phyloP scores from a whole-genome alignment of 352 stramenopile genomes.

The Globisporangium apiculatum region DNA sequence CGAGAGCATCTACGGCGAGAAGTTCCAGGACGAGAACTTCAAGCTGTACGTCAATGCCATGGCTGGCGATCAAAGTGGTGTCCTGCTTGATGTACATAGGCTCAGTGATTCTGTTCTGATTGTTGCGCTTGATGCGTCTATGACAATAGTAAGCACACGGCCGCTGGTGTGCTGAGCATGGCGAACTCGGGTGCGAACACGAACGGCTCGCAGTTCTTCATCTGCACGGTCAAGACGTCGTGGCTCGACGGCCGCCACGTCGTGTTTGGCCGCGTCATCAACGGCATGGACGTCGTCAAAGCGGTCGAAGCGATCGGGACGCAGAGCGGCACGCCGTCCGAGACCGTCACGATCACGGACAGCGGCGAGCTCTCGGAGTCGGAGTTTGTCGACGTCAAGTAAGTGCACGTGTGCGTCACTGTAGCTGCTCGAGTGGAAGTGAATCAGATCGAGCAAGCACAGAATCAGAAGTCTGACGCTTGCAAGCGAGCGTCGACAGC shows the following conservation, averaged over 20 bases:
- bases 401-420: constrained; percentile 1
- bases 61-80: too few species aligned
- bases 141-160: constrained; percentile 49
- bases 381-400: constrained; percentile 43
- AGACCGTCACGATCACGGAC: constrained; percentile 90
- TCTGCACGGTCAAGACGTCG: constrained; percentile 90
- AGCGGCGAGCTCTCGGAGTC: constrained; percentile 86
- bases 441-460: too few species aligned
- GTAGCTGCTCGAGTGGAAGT: too few species aligned
- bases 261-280: constrained; percentile 93
- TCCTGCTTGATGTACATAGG: too few species aligned
- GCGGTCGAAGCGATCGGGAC: constrained; percentile 93
- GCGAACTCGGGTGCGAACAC: constrained; percentile 81
- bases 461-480: too few species aligned
- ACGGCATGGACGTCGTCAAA: constrained; percentile 95
- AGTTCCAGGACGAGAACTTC: constrained; percentile 98
- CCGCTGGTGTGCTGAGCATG: constrained; percentile 72
- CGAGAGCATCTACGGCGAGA: constrained; percentile 92
- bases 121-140: too few species aligned
- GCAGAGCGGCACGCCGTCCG: constrained; percentile 79
- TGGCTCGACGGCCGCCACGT: constrained; percentile 87
- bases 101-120: too few species aligned
- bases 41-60: too few species aligned
- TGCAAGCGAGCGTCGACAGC: too few species aligned
- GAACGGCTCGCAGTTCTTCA: constrained; percentile 98